Conservation (phyloP, 2,329 filamentous ascomycete species). For the Pseudogymnoascus sp. region DNA sequence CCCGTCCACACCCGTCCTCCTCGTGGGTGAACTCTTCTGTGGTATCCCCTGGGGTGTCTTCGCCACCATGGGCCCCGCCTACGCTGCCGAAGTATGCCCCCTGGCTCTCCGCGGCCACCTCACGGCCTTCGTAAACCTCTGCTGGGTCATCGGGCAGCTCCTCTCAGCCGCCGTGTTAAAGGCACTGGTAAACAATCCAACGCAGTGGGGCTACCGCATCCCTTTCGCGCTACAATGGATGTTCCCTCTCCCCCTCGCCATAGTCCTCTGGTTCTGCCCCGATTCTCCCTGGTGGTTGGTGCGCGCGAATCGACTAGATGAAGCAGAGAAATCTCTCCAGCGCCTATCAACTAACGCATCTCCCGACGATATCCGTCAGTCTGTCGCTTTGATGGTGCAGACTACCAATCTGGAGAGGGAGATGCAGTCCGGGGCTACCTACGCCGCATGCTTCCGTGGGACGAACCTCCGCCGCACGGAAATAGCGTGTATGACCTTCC, state of each 20-base stretch:
- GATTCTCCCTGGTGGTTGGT: slow-evolving; percentile 43
- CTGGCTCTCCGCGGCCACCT: slow-evolving; percentile 44
- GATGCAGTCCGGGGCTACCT: slow-evolving; percentile 33
- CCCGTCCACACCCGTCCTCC: slow-evolving; percentile 35
- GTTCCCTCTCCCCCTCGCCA: slow-evolving; percentile 38
- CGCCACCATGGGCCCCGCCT: slow-evolving; percentile 31
- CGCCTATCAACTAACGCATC: slow-evolving; percentile 23
- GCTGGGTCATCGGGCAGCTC: slow-evolving; percentile 41
- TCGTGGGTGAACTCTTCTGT: slow-evolving; percentile 39
- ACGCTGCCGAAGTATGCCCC: slow-evolving; percentile 40
- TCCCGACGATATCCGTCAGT: slow-evolving; percentile 36
- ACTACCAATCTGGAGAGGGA: slow-evolving; percentile 44
- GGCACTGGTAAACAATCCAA: slow-evolving; percentile 33
- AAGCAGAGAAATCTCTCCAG: slow-evolving; percentile 31
- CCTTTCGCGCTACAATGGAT: slow-evolving; percentile 41
- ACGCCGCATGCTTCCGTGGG: slow-evolving; percentile 40
- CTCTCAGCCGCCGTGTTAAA: slow-evolving; percentile 39
- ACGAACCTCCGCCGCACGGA: slow-evolving; percentile 42
- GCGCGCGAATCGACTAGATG: slow-evolving; percentile 33
- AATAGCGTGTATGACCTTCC: slow-evolving; percentile 48
- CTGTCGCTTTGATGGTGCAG: slow-evolving; percentile 44
- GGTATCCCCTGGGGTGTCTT: slow-evolving; percentile 43
- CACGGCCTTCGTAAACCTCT: slow-evolving; percentile 44
- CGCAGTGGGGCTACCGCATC: slow-evolving; percentile 40
- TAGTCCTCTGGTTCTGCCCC: slow-evolving; percentile 36